Percentiles rank a stretch among this genome's conserved stretches.
phyloP scores from a whole-genome alignment of 768 basidiomycete species.

The Lentinula edodes region DNA sequence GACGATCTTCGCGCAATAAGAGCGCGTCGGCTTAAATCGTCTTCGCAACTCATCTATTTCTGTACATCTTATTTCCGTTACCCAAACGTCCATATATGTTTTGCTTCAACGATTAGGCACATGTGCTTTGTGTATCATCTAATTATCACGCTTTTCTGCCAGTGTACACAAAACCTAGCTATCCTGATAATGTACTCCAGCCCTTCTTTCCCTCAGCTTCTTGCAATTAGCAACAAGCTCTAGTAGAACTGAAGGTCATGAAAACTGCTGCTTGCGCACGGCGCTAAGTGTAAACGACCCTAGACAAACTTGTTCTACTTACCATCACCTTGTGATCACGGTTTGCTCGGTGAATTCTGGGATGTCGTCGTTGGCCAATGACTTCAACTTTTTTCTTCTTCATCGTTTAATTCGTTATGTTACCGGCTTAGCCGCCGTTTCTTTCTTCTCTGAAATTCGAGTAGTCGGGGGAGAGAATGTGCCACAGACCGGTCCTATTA shows the following conservation, averaged over 20 bases:
- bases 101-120: background rate
- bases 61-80: background rate
- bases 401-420: conserved; percentile 71
- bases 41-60: background rate
- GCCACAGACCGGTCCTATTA: conserved; percentile 82
- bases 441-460: conserved; percentile 86
- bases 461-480: conserved; percentile 88
- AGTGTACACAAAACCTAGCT: background rate
- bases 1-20: background rate
- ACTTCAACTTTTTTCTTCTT: conserved; percentile 23
- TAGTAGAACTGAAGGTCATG: background rate
- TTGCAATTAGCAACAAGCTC: background rate
- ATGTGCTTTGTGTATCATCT: background rate
- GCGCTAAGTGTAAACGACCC: background rate
- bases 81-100: background rate
- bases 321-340: background rate
- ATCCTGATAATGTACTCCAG: background rate
- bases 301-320: background rate
- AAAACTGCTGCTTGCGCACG: background rate
- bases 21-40: background rate
- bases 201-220: background rate
- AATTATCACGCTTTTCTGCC: background rate
- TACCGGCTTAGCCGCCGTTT: conserved; percentile 68
- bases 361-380: background rate
- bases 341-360: background rate